Conservation (phyloP, 192 early-diverging fungal species). For the Backusella parvicylindrica region DNA sequence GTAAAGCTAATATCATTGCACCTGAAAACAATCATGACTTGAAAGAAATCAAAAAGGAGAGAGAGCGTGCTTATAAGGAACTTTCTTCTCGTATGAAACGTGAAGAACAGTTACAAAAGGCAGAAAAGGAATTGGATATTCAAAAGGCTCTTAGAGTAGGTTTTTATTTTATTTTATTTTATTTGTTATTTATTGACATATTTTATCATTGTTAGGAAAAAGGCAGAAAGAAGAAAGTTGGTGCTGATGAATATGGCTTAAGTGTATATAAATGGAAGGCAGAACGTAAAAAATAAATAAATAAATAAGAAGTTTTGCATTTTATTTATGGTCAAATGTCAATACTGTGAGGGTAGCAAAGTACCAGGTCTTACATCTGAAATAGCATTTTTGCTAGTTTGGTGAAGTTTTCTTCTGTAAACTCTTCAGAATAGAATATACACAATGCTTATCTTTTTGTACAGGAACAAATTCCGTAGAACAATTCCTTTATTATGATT, state of each 20-base stretch:
- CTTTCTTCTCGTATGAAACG: slow-evolving; percentile 70
- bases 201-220: slow-evolving; percentile 51
- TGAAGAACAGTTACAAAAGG: slow-evolving; percentile 67
- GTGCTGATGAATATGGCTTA: slow-evolving; percentile 75
- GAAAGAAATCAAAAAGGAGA: slow-evolving; percentile 19
- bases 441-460: no score
- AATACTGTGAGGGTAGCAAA: not conserved
- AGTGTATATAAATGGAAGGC: slow-evolving; percentile 92
- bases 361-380: no score
- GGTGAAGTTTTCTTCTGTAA: no score
- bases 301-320: not conserved
- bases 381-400: no score
- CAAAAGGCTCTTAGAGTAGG: slow-evolving; percentile 72
- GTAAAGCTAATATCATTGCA: slow-evolving; percentile 38
- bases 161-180: slow-evolving; percentile 4
- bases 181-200: not conserved
- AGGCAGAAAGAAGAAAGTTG: slow-evolving; percentile 77
- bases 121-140: slow-evolving; percentile 74
- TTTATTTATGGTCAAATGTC: not conserved
- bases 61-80: slow-evolving; percentile 60
- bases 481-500: no score
- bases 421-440: no score
- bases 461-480: no score
- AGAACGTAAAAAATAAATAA: slow-evolving; percentile 77
- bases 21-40: slow-evolving; percentile 21